Base-by-base conservation (phyloP, 164 flowering plant genomes). In the Dillenia suffruticosa region DNA sequence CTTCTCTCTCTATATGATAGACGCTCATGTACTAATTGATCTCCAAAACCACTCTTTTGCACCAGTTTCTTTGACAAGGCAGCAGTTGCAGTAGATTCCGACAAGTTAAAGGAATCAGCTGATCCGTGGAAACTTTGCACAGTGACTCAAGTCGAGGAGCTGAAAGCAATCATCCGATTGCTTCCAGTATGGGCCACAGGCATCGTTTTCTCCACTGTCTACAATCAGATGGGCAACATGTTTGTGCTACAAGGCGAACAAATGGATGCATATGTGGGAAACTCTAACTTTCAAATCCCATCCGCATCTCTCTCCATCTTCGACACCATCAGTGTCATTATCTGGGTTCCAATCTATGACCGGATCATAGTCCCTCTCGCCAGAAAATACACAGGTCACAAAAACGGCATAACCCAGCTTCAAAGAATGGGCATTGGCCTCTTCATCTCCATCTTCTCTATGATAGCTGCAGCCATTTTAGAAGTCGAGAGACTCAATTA, bases 41-140 rank as follows among this genome's bases (percentile, higher is more conserved):
- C 1, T 26, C 40, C 2, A 26, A 26, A 26, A 26, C 40, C 40
- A 26, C 40, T 26, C 40, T 26, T 26, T 26, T 26, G 40, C 40
- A 26, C 40, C 80, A 87, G 93, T 58, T 87, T 81, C 79, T 72
- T 87, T n/a, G 90, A 87, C 82, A 87, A 80, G 69, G 90, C 93
- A 14, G 86, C 93, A 8, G 87, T 85, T 52, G 76, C 56, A 56
- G 63, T 54, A 4, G 59, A 74, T 59, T 60, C 70, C 0, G 90
- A 87, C 57, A 14, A 78, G 5, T 52, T 63, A 10, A 79, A 81
- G 60, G 77, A 56, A 10, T 43, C 69, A 8, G 59, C 54, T n/a
- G 56, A 81, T 60, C 79, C 84, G 24, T 86, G 92, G 89, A 76
- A 65, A 51, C 85, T 86, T 15, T 83, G 91, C 79, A 77, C 91